Conservation (phyloP, 148 eudicot genomes). For the Euryodendron excelsum region DNA sequence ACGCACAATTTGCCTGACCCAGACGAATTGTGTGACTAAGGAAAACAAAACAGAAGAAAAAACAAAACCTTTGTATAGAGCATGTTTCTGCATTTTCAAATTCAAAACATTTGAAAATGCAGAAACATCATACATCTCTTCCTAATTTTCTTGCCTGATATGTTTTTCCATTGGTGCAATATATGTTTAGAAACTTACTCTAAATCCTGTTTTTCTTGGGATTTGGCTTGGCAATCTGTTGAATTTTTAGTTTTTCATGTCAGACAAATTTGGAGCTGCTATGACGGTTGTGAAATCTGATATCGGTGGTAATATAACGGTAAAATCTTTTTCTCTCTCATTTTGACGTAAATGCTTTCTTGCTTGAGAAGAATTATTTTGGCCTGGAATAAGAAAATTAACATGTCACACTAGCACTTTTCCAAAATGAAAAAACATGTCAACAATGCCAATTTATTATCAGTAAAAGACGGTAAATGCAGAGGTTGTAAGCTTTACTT, state of each 20-base stretch:
- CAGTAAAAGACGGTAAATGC: not conserved
- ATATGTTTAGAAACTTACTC: not conserved
- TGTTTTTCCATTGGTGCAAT: not conserved
- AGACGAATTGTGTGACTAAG: too few relatives aligned
- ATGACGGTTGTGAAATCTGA: conserved; percentile 87
- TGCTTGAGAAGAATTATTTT: not conserved
- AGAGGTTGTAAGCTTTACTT: not conserved
- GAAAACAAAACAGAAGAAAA: too few relatives aligned
- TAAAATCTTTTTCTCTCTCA: conserved; percentile 20
- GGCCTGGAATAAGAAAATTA: not conserved
- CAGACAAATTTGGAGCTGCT: conserved; percentile 87
- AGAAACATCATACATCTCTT: not conserved
- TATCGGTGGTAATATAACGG: conserved; percentile 77
- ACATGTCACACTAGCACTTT: too few relatives aligned
- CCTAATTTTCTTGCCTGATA: not conserved
- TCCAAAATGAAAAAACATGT: not conserved
- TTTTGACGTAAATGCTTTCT: not conserved
- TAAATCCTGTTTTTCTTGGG: not conserved
- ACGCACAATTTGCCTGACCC: too few relatives aligned
- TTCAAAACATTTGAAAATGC: not conserved
- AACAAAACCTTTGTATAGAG: not conserved
- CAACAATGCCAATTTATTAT: not conserved
- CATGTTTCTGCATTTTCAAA: not conserved
- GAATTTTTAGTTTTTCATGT: conserved; percentile 14
- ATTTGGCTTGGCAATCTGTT: not conserved